Percentiles rank a stretch among this genome's conserved stretches.
phyloP scores from a whole-genome alignment of 192 early-diverging fungal species.

The Geranomyces michiganensis region DNA sequence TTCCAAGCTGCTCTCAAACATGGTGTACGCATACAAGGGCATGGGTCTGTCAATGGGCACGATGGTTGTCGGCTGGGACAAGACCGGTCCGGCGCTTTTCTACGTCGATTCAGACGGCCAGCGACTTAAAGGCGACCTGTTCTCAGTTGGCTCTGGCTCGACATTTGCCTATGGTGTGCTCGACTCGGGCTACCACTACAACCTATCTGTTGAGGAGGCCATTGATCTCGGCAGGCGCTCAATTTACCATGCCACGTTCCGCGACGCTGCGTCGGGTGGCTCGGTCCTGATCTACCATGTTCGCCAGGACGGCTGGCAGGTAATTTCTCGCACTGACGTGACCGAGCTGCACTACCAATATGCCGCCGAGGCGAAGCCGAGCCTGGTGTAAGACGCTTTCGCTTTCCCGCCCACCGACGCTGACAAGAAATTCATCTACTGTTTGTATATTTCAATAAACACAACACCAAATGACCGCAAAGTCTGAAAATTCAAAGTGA shows the following conservation, averaged over 20 bases:
- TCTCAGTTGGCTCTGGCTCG: slow-evolving; percentile 98
- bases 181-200: slow-evolving; percentile 82
- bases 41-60: slow-evolving; percentile 99
- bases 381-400: no score
- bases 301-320: slow-evolving; percentile 86
- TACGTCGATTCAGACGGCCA: slow-evolving; percentile 97
- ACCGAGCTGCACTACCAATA: slow-evolving; percentile 73
- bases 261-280: slow-evolving; percentile 46
- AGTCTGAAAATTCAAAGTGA: no score
- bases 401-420: no score
- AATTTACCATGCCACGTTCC: slow-evolving; percentile 94
- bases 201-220: slow-evolving; percentile 83
- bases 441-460: background rate
- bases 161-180: slow-evolving; percentile 99
- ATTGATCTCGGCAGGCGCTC: slow-evolving; percentile 86
- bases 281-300: slow-evolving; percentile 76
- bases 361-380: slow-evolving; percentile 20
- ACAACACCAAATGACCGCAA: no score
- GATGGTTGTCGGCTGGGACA: slow-evolving; percentile 99
- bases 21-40: slow-evolving; percentile 97
- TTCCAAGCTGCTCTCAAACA: slow-evolving; percentile 94
- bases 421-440: no score
- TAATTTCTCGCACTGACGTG: slow-evolving; percentile 82
- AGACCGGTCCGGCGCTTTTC: slow-evolving; percentile 88
- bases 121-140: slow-evolving; percentile 82